phyloP scores from a whole-genome alignment of 179 eudicot genomes.

The Vitellaria paradoxa region DNA sequence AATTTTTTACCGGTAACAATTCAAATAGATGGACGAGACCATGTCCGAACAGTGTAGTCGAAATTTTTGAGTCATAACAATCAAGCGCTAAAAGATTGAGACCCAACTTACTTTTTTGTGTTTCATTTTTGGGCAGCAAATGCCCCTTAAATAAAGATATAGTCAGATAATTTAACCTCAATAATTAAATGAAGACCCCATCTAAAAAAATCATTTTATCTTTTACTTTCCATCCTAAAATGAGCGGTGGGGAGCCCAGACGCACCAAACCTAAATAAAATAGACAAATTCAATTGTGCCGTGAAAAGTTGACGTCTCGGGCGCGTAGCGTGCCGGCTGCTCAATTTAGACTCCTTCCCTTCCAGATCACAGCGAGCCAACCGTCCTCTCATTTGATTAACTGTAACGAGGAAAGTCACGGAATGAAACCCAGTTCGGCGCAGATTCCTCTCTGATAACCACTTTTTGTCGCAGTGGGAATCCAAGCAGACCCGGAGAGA shows the following conservation, averaged over 20 bases:
- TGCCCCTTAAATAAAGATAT: too few relatives aligned
- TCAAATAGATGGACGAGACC: too few relatives aligned
- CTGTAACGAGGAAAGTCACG: not conserved
- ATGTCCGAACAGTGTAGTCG: too few relatives aligned
- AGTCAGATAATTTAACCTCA: too few relatives aligned
- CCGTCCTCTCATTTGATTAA: not conserved
- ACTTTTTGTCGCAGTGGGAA: not conserved
- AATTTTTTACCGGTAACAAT: too few relatives aligned
- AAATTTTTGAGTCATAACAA: too few relatives aligned
- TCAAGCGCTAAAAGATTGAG: too few relatives aligned
- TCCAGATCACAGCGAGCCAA: not conserved
- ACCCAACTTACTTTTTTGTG: too few relatives aligned
- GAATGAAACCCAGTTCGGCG: constrained; percentile 5
- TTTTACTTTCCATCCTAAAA: not conserved
- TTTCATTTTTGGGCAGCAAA: too few relatives aligned
- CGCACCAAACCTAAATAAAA: not conserved
- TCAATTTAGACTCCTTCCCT: constrained; percentile 4
- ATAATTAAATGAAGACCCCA: too few relatives aligned
- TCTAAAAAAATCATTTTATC: not conserved
- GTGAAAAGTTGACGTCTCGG: not conserved
- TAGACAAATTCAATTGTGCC: not conserved
- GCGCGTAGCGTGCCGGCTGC: not conserved
- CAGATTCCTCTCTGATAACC: not conserved
- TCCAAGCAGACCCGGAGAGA: constrained; percentile 8
- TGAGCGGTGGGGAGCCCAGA: constrained; percentile 13